Percentiles rank a stretch among this genome's conserved stretches.
These are phyloP conservation scores for Cyberlindnera galapagoensis DNA, from an alignment of 805 yeast genomes.

Conservation along the genomic window DNA sequence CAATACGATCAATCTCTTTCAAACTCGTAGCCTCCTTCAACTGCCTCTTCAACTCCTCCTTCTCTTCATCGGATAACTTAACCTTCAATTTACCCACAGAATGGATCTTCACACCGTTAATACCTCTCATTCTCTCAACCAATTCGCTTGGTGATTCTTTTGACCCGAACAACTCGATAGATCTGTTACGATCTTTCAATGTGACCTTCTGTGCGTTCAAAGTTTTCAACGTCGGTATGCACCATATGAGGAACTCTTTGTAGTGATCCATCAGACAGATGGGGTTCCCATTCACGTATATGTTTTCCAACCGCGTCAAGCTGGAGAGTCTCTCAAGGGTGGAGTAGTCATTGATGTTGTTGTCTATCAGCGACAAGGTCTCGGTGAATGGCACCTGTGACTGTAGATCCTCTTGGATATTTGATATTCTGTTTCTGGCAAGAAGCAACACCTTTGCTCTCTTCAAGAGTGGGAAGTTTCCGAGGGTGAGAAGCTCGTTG, in stretches of 20 bases:
- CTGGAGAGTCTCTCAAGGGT: conserved; percentile 34
- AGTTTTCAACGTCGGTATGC: conserved; percentile 54
- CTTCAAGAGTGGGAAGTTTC: conserved; percentile 36
- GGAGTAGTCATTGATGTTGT: conserved; percentile 39
- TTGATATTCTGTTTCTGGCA: conserved; percentile 54
- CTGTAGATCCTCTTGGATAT: conserved; percentile 31
- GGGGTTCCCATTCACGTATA: conserved; percentile 56
- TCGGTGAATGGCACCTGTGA: conserved; percentile 40
- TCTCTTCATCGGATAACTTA: conserved; percentile 52
- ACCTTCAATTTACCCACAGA: too few species aligned
- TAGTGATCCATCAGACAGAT: conserved; percentile 45
- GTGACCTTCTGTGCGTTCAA: conserved; percentile 66
- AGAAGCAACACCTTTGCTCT: conserved; percentile 48
- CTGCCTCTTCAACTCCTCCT: conserved; percentile 41
- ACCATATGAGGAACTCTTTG: conserved; percentile 51
- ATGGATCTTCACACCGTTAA: too few species aligned
- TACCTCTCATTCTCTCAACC: conserved; percentile 18
- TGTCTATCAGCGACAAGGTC: conserved; percentile 46
- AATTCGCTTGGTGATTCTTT: conserved; percentile 10
- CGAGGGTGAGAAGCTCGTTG: conserved; percentile 59
- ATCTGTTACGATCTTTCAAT: conserved; percentile 42
- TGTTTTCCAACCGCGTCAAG: conserved; percentile 36
- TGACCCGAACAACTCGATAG: conserved; percentile 38
- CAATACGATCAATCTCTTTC: conserved; percentile 70
- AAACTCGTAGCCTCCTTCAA: conserved; percentile 59